Base-by-base conservation (phyloP, 2,329 filamentous ascomycete genomes). In the Cyclaneusma minus region DNA sequence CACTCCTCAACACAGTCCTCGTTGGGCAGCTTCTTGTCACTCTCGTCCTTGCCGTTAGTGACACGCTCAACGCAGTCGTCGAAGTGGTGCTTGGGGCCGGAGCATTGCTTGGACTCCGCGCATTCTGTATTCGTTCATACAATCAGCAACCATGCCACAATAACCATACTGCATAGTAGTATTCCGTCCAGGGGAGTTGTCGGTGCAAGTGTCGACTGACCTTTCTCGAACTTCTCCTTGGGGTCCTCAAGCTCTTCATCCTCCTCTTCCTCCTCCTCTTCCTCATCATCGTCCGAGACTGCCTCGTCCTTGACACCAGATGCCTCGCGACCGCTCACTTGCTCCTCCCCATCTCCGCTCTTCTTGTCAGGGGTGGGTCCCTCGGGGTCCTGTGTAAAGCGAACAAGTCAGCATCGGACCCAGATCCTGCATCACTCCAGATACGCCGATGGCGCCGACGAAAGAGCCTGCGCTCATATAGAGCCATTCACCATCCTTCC, bases 1-100 rank as follows among this genome's bases (percentile, higher is more conserved):
- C 89, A 98, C 67, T 98, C 89, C 67, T 98, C 89, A 42, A 95
- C 83, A 49, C 89, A 98, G 64, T 95, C 85, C 69, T 98, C 89
- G 48, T 80, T 73, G 45, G 75, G 62, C 29, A 63, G 75, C 58
- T 75, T 72, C 56, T 67, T 64, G 44, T 77, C 72, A 4, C n/a
- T 17, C 43, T 77, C 69, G 48, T 83, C 71, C 44, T 64, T 45
- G 40, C 57, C 52, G 33, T 49, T 49, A 34, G 74, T 82, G 43
- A 98, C 89, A 47, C 89, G 84, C 70, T 93, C 85, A 44, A 87
- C 84, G 56, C 89, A 98, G 62, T 94, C 83, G 41, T 95, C 87
- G 55, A 79, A 95, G 69, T 98, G 89, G 68, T 95, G 87, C 74
- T 95, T 98, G 50, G 71, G 69, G 33, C 78, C 75, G 35, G 76